Base-by-base conservation (phyloP, 768 basidiomycete species). In the Boletus reticulatus region DNA sequence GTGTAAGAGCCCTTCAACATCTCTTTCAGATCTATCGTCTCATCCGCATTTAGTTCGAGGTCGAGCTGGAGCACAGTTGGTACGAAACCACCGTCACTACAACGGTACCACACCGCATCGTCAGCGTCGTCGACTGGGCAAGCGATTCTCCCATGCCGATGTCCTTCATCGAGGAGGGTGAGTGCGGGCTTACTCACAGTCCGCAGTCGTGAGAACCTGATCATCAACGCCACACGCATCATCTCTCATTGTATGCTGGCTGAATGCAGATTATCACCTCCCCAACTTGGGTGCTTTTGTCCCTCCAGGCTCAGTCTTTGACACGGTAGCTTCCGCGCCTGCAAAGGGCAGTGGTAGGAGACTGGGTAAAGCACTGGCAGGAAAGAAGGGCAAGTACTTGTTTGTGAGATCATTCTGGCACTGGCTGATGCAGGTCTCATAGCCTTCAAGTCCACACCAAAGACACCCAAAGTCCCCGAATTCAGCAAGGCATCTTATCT, bases 41-140 rank as follows among this genome's bases (percentile, higher is more conserved):
- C n/a, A 62, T 12, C 19, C 11, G 6, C 16, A 10, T 17, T 53
- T 14, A 88, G 85, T 89, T 94, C 64, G 92, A 94, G 67, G 88
- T 96, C 43, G 89, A 94, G 79, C 92, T 96, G 89, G 67, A 86
- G 66, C 87, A 97, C 74, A 98, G 94, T 73, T 96, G 92, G 92
- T 98, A 98, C 63, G 94, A 98, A 71, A 83, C 93, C 4, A 81
- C 91, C 20, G 87, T 99, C 41, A 86, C 89, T 12, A 85, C 83
- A 2, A 68, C 74, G 29, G 71, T 79, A n/a, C 89, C 92, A 24
- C 87, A 93, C 67, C 80, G 85, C 57, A 86, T 94, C 61, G 75
- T 98, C 64, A 86, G 88, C 27, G 92, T 95, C 37, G 91, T 96
- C 58, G 96, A 98, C 68, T 98, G 94, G 95, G 94, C 88, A 1